Base-by-base conservation (phyloP, 2,329 filamentous ascomycete species). In the Colletotrichum spaethianum region DNA sequence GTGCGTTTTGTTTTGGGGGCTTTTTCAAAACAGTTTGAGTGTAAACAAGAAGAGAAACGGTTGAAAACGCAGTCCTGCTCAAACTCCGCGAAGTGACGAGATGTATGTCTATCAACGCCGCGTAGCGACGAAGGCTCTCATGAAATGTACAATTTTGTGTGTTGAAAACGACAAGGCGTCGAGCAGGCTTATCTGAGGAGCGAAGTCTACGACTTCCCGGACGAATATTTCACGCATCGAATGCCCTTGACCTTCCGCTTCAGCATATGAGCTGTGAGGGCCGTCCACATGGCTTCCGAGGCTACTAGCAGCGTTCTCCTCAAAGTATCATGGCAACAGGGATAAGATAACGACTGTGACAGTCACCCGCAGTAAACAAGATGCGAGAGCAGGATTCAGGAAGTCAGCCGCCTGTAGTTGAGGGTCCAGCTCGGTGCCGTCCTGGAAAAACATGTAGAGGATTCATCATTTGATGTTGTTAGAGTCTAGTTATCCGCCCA, bases 31-130 rank as follows among this genome's bases (percentile, higher is more conserved):
- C 18, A 55, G 33, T 33, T 12, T 44, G 28, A 38, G 11, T 63
- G 36, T 53, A 42, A 8, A 26, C n/a, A 31, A 28, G 20, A 65
- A 48, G 14, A 65, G 52, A 59, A 65, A 42, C 38, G 8, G 44
- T 50, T 20, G 14, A 38, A 57, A 50, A 65, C 23, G n/a, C 28
- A 38, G 4, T 16, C 31, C 16, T 16, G 16, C 18, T 8, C 14
- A 11, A 23, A n/a, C 40, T 12, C 11, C 26, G 38, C 14, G 4
- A 6, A 38, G 11, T 40, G 16, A 26, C 18, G 33, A 40, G n/a
- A 8, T 26, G 14, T 18, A 23, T 40, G 12, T 1, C 33, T 40
- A 5, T 4, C 18, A 1, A n/a, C 31, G 23, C 3, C 6, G 18
- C 20, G 9, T n/a, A 20, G 11, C 12, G 6, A 31, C 26, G 16